phyloP scores from a whole-genome alignment of 257 asterid genomes.

The Penstemon eatonii region DNA sequence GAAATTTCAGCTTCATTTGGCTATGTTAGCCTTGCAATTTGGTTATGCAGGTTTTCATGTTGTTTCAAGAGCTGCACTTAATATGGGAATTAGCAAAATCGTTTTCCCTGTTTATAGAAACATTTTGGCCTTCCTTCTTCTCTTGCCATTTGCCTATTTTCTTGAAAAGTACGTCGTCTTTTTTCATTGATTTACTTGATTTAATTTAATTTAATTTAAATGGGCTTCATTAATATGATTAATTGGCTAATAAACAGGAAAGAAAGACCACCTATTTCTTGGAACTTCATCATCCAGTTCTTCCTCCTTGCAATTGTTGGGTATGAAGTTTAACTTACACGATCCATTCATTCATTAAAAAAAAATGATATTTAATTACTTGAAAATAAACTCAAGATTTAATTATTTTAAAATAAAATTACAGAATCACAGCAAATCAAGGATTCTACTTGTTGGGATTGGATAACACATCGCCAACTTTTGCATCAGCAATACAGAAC shows the following conservation, averaged over 20 bases:
- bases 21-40: constrained; percentile 89
- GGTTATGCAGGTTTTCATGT: constrained; percentile 99
- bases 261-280: constrained; percentile 77
- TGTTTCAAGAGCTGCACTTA: constrained; percentile 90
- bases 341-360: neutral
- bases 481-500: constrained; percentile 95
- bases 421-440: constrained; percentile 93
- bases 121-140: constrained; percentile 87
- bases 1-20: constrained; percentile 73
- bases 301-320: constrained; percentile 93
- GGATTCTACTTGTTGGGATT: constrained; percentile 92
- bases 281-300: constrained; percentile 71
- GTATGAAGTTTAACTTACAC: constrained; percentile 35
- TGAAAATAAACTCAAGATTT: neutral
- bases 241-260: constrained; percentile 58
- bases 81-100: constrained; percentile 98
- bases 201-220: neutral
- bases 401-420: neutral
- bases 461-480: constrained; percentile 93
- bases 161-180: constrained; percentile 66
- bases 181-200: neutral
- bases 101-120: constrained; percentile 93
- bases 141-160: constrained; percentile 92
- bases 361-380: neutral
- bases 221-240: neutral